Evolutionary conservation across 768 basidiomycete species (phyloP), one percentile per base, ranked within the genome.

Genomic region (Gautieria morchelliformis): DNA sequence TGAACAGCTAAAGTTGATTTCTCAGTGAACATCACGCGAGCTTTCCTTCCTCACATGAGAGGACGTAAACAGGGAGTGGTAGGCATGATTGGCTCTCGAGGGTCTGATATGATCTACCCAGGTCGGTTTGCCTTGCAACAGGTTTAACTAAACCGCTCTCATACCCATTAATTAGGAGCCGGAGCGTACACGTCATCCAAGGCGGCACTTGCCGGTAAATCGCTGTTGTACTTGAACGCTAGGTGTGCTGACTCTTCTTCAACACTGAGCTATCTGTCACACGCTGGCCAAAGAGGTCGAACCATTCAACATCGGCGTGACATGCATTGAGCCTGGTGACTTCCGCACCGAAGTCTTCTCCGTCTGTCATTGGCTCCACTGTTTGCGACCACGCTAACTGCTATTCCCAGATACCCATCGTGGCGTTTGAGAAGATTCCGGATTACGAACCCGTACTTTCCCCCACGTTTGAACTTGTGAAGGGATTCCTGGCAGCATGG

Each of bases 61-160:
- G 51, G 39, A 20, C 46, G 56, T 6, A 56, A 30, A 49, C 41
- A 50, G 11, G 64, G 63, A 11, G 63, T 61, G 15, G 47, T 63
- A 41, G 40, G 58, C 12, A 61, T 61, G 48, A 37, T 62, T 24
- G 61, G 61, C 17, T 59, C 58, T 30, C 22, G 15, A 12, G 50
- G 22, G 14, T 19, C 50, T 11, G n/a, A 15, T 2, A 30, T 33
- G 10, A n/a, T 19, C 50, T 19, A 32, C 4, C 50, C 50, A 52
- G 50, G 50, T 33, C 12, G 4, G 46, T 47, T 20, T 52, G 32
- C 20, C 5, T 37, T 24, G 20, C 20, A 14, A n/a, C n/a, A n/a
- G n/a, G n/a, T 12, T 27, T 2, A 30, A 27, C 27, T 52, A 30
- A 47, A 47, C 59, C 71, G 0, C 74, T 74, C 0, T 78, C 77